phyloP scores from a whole-genome alignment of 1,284 basidiomycete genomes.

The Puccinia horiana region DNA sequence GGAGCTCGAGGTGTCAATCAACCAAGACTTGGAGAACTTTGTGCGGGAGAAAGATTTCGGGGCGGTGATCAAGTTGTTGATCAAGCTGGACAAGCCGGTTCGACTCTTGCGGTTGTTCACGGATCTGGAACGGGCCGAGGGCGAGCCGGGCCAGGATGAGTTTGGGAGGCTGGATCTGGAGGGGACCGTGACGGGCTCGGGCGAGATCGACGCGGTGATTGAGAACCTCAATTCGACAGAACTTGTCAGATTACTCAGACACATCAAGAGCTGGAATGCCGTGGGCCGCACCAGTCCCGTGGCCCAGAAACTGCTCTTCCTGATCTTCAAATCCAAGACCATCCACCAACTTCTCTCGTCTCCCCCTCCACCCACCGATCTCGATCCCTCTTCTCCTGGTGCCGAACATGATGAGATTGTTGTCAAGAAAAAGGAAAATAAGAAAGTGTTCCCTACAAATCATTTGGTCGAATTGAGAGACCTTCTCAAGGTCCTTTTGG shows the following conservation, averaged over 20 bases:
- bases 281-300: constrained; percentile 8
- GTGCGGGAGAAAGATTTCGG: constrained; percentile 83
- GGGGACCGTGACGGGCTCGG: constrained; percentile 1
- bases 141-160: neutral
- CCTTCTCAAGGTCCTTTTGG: neutral
- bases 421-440: neutral
- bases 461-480: neutral
- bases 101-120: constrained; percentile 80
- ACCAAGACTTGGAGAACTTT: constrained; percentile 93
- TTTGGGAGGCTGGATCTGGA: neutral
- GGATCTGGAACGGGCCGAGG: constrained; percentile 58
- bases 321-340: constrained; percentile 32
- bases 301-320: constrained; percentile 14
- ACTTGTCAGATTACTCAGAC: constrained; percentile 16
- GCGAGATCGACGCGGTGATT: constrained; percentile 8
- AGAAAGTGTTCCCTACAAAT: neutral
- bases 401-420: neutral
- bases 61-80: constrained; percentile 83
- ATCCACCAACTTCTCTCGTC: neutral
- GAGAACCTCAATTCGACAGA: neutral
- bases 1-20: constrained; percentile 75
- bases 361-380: neutral
- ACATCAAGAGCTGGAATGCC: constrained; percentile 38
- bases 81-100: constrained; percentile 89
- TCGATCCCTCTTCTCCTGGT: neutral